Base-by-base conservation (phyloP, 306 rosid genomes). In the Herpetospermum pedunculosum region DNA sequence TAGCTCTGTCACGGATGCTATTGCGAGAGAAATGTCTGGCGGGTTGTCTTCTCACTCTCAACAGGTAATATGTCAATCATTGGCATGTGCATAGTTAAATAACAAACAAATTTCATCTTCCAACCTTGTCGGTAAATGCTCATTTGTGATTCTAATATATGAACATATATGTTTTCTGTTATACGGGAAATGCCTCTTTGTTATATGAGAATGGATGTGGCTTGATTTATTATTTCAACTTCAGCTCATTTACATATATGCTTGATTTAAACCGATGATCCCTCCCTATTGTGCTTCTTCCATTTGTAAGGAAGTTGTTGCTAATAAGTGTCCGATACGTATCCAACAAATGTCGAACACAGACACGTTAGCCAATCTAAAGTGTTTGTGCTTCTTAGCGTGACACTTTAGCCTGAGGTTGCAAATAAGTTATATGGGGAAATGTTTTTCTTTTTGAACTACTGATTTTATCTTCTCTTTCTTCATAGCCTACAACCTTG, bases 21-120 rank as follows among this genome's bases (percentile, higher is more conserved):
- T 91, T 81, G 91, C 96, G 43, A 84, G 87, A 73, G 96, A 91
- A 83, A 91, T 89, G 91, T 77, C 80, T 40, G 92, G 97, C 38
- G 97, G 97, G 43, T 75, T 84, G 80, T 84, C 82, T 76, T 81
- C 96, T 77, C 92, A 50, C 62, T 3, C 14, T 73, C 81, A 91
- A 83, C 96, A 89, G 92, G 97, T 91, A 77, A 64, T 64, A 41
- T 38, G n/a, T 60, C 55, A 53, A 54, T 72, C 23, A 32, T 16
- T 16, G 26, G 35, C n/a, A 4, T 18, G 44, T n/a, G n/a, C 52
- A 35, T 6, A 26, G 28, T 68, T 7, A 15, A 18, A 62, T 0
- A 62, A 32, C 8, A 1, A 57, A 18, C 8, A 29, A 58, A 2
- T 23, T 38, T 5, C 21, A 41, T 25, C n/a, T 2, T 38, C 30